phyloP scores from a whole-genome alignment of 805 yeast genomes.

The Scheffersomyces stipitis region DNA sequence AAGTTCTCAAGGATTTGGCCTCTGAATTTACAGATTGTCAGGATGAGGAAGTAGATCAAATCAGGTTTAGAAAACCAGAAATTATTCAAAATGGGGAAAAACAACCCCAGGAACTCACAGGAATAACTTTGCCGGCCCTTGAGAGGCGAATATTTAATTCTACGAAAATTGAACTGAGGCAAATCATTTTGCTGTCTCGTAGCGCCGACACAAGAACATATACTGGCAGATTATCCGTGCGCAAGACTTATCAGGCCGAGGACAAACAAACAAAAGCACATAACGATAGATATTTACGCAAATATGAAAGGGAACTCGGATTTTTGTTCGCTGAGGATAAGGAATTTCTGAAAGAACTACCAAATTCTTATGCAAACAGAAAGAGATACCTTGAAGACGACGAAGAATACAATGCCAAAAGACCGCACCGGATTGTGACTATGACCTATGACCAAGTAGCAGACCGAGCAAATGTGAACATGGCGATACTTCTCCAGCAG shows the following conservation, averaged over 20 bases:
- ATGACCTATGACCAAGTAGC: conserved; percentile 3
- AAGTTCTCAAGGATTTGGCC: conserved; percentile 12
- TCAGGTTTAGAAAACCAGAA: conserved; percentile 35
- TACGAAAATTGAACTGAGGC: background rate
- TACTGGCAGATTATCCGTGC: conserved; percentile 16
- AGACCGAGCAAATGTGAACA: conserved; percentile 3
- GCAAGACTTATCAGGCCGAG: conserved; percentile 17
- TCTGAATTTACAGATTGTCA: conserved; percentile 19
- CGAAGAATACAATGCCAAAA: background rate
- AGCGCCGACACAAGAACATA: background rate
- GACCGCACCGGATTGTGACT: background rate
- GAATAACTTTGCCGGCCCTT: conserved; percentile 13
- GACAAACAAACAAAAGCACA: conserved; percentile 15
- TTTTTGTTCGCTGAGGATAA: background rate
- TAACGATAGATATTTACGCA: conserved; percentile 15
- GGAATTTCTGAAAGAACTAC: background rate
- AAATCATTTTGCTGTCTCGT: background rate
- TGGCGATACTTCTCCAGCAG: conserved; percentile 1
- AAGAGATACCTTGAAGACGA: background rate
- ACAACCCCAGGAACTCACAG: too few species aligned
- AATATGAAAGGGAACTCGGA: conserved; percentile 15
- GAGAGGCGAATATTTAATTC: conserved; percentile 11
- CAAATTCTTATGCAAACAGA: background rate
- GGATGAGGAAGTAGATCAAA: conserved; percentile 25
- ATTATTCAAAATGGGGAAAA: conserved; percentile 2